Base-by-base conservation (phyloP, 2,329 filamentous ascomycete species). In the Ophiocordyceps camponoti-floridani region DNA sequence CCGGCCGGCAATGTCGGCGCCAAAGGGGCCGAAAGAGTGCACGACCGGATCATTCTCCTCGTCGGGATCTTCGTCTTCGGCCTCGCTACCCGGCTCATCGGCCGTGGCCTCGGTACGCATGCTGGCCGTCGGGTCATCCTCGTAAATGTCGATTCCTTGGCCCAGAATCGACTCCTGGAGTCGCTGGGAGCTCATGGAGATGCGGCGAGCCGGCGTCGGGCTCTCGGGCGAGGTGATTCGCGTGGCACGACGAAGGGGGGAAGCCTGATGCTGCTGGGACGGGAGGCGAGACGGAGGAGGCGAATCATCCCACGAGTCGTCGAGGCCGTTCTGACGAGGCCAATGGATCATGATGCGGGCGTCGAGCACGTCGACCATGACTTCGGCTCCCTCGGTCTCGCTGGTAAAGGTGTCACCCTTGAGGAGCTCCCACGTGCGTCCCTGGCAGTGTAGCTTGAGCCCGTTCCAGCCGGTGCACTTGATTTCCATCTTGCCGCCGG, bases 391-490 rank as follows among this genome's bases (percentile, higher is more conserved):
- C 57, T 88, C 84, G 28, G 87, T 88, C 63, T 94, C 85, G 47
- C 87, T 94, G 42, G 80, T 82, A 62, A 95, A 96, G 43, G 77
- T 83, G 58, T 94, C 87, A 16, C 84, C 86, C 66, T 94, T 95
- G 50, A 70, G 72, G 55, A 98, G 64, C 52, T 94, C 85, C 69
- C 84, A 89, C 3, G 85, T 82, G 52, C 81, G 79, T 46, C 86
- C 86, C 62, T 89, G 82, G 67, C 86, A 95, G 64, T 94, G 87
- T 52, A 98, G 66, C 66, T 86, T 94, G 51, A 91, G 71, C 14
- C 91, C 91, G 61, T 98, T 98, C 89, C 89, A 96, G 19, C 91
- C 91, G 56, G 83, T 76, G 68, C 91, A 98, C 55, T 85, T 73
- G 54, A 98, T 82, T 62, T 94, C 84, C 42, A 98, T 76, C 61